phyloP scores from a whole-genome alignment of 495 filamentous ascomycete species.

The Talaromyces stipitatus region DNA sequence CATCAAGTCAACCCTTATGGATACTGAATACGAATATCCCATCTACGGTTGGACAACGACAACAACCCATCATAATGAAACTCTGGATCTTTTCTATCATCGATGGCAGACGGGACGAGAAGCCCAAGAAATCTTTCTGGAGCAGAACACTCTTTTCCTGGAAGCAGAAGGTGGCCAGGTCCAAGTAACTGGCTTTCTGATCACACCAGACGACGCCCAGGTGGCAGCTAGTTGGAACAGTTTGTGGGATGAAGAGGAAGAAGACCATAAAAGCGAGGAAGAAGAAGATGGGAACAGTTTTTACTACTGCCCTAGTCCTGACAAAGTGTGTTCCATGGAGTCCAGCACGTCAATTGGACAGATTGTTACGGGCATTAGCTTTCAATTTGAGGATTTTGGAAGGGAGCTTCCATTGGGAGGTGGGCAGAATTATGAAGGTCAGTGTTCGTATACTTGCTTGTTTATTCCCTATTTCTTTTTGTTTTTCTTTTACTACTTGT shows the following conservation, averaged over 20 bases:
- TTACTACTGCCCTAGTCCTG: neutral
- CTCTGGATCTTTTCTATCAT: conserved; percentile 7
- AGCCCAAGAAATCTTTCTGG: conserved; percentile 2
- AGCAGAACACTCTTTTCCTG: neutral
- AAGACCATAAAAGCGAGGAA: neutral
- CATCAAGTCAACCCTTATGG: neutral
- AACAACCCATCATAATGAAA: neutral
- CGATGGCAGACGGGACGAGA: conserved; percentile 4
- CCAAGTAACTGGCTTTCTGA: neutral
- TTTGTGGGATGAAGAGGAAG: conserved; percentile 3
- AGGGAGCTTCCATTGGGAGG: neutral
- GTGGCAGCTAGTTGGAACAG: neutral
- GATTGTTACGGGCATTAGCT: neutral
- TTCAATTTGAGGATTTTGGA: neutral
- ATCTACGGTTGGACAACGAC: neutral
- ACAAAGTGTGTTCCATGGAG: neutral
- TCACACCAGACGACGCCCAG: conserved; percentile 2
- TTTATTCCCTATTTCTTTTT: neutral
- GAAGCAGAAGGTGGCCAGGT: neutral
- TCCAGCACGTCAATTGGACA: neutral
- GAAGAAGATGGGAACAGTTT: neutral
- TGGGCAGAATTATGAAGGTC: neutral
- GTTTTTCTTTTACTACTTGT: neutral
- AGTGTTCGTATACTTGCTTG: neutral
- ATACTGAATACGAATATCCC: neutral